phyloP scores from a whole-genome alignment of 208 protist species.

The Kentomonas sorsogonicus region DNA sequence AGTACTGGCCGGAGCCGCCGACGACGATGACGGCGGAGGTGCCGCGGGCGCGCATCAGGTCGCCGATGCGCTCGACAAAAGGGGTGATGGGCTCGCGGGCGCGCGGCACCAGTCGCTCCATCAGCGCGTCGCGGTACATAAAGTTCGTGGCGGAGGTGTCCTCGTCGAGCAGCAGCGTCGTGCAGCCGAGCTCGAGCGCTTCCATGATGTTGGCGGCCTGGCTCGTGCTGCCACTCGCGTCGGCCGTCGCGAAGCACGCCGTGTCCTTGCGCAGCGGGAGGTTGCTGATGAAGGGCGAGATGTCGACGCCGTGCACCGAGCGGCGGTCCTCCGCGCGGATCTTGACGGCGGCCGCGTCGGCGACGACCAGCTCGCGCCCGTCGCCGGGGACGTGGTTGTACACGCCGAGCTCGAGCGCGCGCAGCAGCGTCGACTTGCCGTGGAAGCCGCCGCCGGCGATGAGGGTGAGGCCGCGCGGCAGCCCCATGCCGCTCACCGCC shows the following conservation, averaged over 20 bases:
- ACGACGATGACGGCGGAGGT: constrained; percentile 89
- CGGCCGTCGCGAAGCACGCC: constrained; percentile 50
- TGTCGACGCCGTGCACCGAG: constrained; percentile 81
- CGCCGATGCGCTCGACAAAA: constrained; percentile 69
- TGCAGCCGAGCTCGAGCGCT: constrained; percentile 87
- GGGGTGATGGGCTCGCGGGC: constrained; percentile 92
- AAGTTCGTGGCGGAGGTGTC: constrained; percentile 96
- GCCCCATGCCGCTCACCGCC: constrained; percentile 79
- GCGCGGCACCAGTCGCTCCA: constrained; percentile 84
- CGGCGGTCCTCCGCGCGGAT: constrained; percentile 93
- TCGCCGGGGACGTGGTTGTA: constrained; percentile 94
- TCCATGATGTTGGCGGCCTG: constrained; percentile 93
- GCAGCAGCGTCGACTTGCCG: constrained; percentile 93
- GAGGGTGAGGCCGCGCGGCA: constrained; percentile 89
- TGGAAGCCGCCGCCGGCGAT: constrained; percentile 95
- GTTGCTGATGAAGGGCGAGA: constrained; percentile 91
- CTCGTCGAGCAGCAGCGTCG: constrained; percentile 91
- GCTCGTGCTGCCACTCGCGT: constrained; percentile 90
- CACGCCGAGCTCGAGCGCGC: constrained; percentile 88
- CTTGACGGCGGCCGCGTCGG: constrained; percentile 81
- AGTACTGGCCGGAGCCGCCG: constrained; percentile 92
- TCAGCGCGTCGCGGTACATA: constrained; percentile 90
- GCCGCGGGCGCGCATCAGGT: constrained; percentile 52
- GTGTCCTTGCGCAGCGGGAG: constrained; percentile 81
- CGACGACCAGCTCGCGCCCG: constrained; percentile 87